Conservation (phyloP, 2,329 filamentous ascomycete genomes). For the Sphaerostilbella broomeana region DNA sequence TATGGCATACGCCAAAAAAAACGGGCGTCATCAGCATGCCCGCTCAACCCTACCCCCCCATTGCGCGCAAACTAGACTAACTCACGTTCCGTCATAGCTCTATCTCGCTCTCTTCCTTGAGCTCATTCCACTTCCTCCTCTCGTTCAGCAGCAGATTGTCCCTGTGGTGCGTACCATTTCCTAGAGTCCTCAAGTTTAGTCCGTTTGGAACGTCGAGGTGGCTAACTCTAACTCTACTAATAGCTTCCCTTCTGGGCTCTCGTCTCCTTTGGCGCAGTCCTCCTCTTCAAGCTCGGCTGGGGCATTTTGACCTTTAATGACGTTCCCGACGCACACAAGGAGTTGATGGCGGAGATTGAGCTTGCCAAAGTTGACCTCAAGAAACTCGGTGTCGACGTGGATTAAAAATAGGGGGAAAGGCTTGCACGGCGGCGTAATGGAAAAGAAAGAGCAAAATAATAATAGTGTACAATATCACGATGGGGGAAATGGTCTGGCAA, state of each 20-base stretch:
- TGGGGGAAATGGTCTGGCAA: constrained; percentile 6
- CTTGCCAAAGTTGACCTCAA: constrained; percentile 67
- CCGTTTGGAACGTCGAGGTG: not conserved
- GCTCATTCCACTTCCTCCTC: constrained; percentile 70
- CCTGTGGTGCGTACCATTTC: constrained; percentile 63
- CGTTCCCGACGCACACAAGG: constrained; percentile 81
- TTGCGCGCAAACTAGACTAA: too few species aligned
- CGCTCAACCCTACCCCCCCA: too few species aligned
- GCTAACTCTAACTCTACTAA: constrained; percentile 2
- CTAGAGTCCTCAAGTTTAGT: not conserved
- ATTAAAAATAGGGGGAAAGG: constrained; percentile 46
- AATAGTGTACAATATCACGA: constrained; percentile 3
- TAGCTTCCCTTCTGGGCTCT: constrained; percentile 91
- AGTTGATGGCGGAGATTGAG: constrained; percentile 80
- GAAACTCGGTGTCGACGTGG: constrained; percentile 68
- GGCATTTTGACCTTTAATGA: constrained; percentile 97
- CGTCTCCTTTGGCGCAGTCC: constrained; percentile 84
- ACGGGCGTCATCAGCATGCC: too few species aligned
- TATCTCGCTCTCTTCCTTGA: constrained; percentile 83
- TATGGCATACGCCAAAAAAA: constrained; percentile 46
- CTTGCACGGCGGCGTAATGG: constrained; percentile 7
- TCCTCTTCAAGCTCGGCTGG: constrained; percentile 85
- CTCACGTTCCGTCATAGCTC: constrained; percentile 54
- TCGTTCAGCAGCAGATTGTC: constrained; percentile 77
- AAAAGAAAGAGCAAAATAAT: constrained; percentile 4